Base-by-base conservation (phyloP, 345 rosid genomes). In the Brassica carinata region DNA sequence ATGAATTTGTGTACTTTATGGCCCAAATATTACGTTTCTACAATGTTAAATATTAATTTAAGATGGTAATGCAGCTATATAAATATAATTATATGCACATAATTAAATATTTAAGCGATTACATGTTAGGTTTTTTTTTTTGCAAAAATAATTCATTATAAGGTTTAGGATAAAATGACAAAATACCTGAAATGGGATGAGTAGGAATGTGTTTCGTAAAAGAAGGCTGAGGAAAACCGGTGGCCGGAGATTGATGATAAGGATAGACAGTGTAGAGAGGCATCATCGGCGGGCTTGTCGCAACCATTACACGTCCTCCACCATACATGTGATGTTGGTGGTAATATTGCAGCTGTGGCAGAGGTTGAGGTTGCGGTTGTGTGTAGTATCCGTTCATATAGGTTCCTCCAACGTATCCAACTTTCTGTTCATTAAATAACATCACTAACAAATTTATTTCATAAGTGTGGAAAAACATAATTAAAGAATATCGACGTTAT, bases 201-300 rank as follows among this genome's bases (percentile, higher is more conserved):
- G 59, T 53, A 19, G 92, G 81, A 7, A 88, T 73, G 4, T 97
- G 90, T 80, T 90, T 91, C 1, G 97, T 85, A 64, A 85, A 86
- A 57, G 88, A 71, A 73, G 91, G 95, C 63, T 88, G 89, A 11
- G 95, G 97, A 7, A 91, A 79, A 48, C 97, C 98, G 85, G 92
- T 83, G 8, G 97, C 79, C 61, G 85, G 96, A 18, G 94, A 85
- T 61, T 88, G 96, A 71, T 91, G 95, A 83, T 80, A 83, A 15
- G 87, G 96, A 70, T 91, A 92, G 2, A 87, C 72, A 6, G 94
- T 92, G 90, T 93, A 91, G 86, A 92, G 72, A 23, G 99, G 94
- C 92, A 93, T 85, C 91, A 94, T 71, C 51, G 92, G 68, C 59
- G 96, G 75, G 75, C 85, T 91, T 57, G 89, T 91, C 73, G 94